Evolutionary conservation across 805 yeast genomes (phyloP).

Genomic region (Barnettozyma siamensis): DNA sequence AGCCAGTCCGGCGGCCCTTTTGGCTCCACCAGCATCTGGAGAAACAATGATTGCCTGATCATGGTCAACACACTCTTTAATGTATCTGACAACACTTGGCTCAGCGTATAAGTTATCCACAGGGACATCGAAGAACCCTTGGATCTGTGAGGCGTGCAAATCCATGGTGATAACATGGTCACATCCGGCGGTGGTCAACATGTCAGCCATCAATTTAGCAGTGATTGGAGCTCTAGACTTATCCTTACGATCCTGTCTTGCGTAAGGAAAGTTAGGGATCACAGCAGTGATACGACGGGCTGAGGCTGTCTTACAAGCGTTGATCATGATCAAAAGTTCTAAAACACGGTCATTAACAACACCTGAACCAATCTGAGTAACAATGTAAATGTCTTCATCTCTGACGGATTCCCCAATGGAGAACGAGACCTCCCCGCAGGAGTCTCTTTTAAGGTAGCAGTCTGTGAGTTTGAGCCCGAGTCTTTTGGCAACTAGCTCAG

Average conservation of each 20-base stretch:
- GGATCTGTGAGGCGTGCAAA: conserved; percentile 83
- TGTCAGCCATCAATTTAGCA: conserved; percentile 78
- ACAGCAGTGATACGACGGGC: conserved; percentile 81
- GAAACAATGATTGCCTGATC: conserved; percentile 70
- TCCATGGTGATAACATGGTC: conserved; percentile 86
- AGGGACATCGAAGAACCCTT: conserved; percentile 79
- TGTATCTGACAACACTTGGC: conserved; percentile 72
- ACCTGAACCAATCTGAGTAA: conserved; percentile 76
- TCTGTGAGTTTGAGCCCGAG: conserved; percentile 58
- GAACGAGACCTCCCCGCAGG: conserved; percentile 70
- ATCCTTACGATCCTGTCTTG: conserved; percentile 86
- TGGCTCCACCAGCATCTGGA: conserved; percentile 90
- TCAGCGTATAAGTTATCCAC: conserved; percentile 83
- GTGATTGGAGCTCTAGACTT: conserved; percentile 82
- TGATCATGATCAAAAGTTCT: conserved; percentile 71
- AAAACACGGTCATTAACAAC: conserved; percentile 69
- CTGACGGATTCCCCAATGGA: conserved; percentile 77
- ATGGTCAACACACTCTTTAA: conserved; percentile 52
- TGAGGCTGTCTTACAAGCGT: conserved; percentile 78
- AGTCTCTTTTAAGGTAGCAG: conserved; percentile 57
- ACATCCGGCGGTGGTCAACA: conserved; percentile 80
- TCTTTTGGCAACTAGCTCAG: conserved; percentile 60
- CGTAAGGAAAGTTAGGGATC: conserved; percentile 78
- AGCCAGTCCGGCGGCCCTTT: conserved; percentile 81
- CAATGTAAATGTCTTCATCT: conserved; percentile 77